Evolutionary conservation across 1,284 basidiomycete species (phyloP), one percentile per base, ranked within the genome.

Genomic region (Bjerkandera adusta): DNA sequence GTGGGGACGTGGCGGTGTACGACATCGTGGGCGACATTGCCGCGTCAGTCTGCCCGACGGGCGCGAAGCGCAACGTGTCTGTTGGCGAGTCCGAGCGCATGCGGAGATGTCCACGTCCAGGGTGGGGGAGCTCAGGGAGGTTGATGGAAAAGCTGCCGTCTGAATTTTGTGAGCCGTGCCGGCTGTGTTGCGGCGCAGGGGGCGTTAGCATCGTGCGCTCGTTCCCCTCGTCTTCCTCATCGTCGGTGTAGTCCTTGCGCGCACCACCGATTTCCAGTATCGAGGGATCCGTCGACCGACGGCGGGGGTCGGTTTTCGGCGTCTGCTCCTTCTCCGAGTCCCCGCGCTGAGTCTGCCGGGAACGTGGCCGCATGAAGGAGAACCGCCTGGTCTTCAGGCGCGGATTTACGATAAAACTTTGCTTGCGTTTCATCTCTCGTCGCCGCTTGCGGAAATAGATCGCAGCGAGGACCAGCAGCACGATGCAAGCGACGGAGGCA

Each of bases 401-500:
- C 11, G 61, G 63, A 48, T 62, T 60, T 24, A 60, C 58, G 41
- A 63, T 47, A 48, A 65, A 52, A 44, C 49, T 41, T 50, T 51
- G 53, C 43, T 62, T 61, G 41, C 57, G 50, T 44, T 58, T 56
- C 15, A 27, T 47, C 13, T 36, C 45, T n/a, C 52, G 55, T 39
- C 66, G 64, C 13, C 72, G 73, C 26, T 76, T 77, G 25, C 77
- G 72, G 45, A 71, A 64, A 35, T 73, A 56, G 42, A 72, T 60
- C 45, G 72, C 68, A 47, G 66, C 29, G 25, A 57, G 36, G 27
- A 69, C 63, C 26, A 71, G 58, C 38, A 75, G 47, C 8, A 77
- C 51, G 18, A 83, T 45, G 54, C 79, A 68, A 13, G 72, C 69
- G 7, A 86, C 67, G 16, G 78, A 61, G 20, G 72, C 70, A 4